Percentiles rank a stretch among this genome's conserved stretches.
Evolutionary conservation across 495 filamentous ascomycete species (phyloP).

Genomic region (Aspergillus biplanus): DNA sequence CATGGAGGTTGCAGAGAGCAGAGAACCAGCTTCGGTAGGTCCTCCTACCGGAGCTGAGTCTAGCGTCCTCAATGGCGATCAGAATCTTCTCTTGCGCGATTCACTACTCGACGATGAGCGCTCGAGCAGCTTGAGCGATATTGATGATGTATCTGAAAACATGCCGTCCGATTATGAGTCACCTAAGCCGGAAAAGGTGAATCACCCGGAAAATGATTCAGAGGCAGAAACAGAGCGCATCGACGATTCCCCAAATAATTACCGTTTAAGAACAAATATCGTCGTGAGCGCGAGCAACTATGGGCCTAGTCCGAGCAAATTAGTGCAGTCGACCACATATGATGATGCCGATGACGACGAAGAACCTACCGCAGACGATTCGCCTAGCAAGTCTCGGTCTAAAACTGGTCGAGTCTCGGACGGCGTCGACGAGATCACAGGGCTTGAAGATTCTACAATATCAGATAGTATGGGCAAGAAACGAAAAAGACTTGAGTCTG

Average conservation of each 20-base stretch:
- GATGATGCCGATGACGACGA: slow-evolving; percentile 49
- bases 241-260: slow-evolving; percentile 85
- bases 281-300: slow-evolving; percentile 54
- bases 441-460: slow-evolving; percentile 37
- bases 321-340: slow-evolving; percentile 55
- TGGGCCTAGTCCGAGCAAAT: slow-evolving; percentile 70
- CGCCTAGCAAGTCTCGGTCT: slow-evolving; percentile 46
- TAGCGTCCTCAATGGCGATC: slow-evolving; percentile 43
- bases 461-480: slow-evolving; percentile 46
- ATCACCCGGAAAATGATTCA: slow-evolving; percentile 72
- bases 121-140: slow-evolving; percentile 87
- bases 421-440: slow-evolving; percentile 30
- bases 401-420: slow-evolving; percentile 36
- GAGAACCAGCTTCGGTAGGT: slow-evolving; percentile 42
- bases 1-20: slow-evolving; percentile 51
- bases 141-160: slow-evolving; percentile 76
- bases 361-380: slow-evolving; percentile 41
- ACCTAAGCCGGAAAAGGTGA: slow-evolving; percentile 42
- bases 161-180: slow-evolving; percentile 59
- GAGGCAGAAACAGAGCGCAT: slow-evolving; percentile 97
- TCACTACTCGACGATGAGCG: slow-evolving; percentile 49
- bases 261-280: slow-evolving; percentile 62
- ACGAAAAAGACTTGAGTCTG: slow-evolving; percentile 49
- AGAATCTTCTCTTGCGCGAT: slow-evolving; percentile 43
- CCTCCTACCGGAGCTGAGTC: slow-evolving; percentile 38